Base-by-base conservation (phyloP, 139 green algal species). In the Zygnema circumcarinatum region DNA sequence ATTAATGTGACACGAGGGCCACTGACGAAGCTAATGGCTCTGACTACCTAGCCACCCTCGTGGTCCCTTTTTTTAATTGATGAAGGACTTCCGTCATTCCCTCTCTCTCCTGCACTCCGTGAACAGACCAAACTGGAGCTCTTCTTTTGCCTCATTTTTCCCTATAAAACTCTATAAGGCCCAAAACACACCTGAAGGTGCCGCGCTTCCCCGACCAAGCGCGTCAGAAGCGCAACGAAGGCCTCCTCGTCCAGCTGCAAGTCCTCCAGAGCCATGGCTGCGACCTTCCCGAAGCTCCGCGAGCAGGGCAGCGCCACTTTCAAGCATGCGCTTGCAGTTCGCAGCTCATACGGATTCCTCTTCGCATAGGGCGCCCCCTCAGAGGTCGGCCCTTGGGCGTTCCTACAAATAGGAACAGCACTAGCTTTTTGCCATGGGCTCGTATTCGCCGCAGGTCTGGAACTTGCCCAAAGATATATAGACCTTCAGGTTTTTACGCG, bases 161-260 rank as follows among this genome's bases (percentile, higher is more conserved):
- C n/a, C n/a, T n/a, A n/a, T n/a, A n/a, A n/a, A n/a, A n/a, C n/a
- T n/a, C n/a, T n/a, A n/a, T n/a, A n/a, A n/a, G n/a, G n/a, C n/a
- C n/a, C n/a, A n/a, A n/a, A n/a, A n/a, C n/a, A n/a, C 76, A 95
- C 94, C 79, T 96, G 94, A 29, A 96, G 82, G 42, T 93, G 75
- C 40, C 88, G 84, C 0, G 84, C 52, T 79, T 96, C 93, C 1
- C 94, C 94, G 20, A 96, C 90, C 16, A 96, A 84, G 52, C 93
- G 93, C 0, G 39, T 75, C 0, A 96, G 90, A 1, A 96, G 79
- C 0, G 38, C 29, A 1, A 95, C 78, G 38, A 95, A 96, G 0
- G 25, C 52, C 0, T 87, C 83, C 38, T 87, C 84, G 39, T 92
- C 75, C 2, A 92, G 11, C 74, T 73, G 35, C 74, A 40, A 72